These are phyloP conservation scores for Naganishia kalamii DNA, from an alignment of 768 basidiomycete genomes.

Conservation along the genomic window DNA sequence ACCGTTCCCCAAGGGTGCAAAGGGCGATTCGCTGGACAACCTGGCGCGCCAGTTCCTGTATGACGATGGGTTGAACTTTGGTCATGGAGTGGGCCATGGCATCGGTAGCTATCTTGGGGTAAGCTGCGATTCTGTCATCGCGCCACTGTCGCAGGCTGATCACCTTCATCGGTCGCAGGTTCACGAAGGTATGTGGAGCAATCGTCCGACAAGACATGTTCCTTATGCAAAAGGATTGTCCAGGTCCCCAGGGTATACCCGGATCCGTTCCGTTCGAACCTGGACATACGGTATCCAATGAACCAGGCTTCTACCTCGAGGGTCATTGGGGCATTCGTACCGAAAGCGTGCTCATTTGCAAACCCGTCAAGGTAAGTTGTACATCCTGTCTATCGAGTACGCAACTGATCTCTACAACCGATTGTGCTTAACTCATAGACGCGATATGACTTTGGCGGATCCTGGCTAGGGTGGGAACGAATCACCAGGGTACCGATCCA, in stretches of 20 bases:
- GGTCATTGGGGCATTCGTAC: constrained; percentile 85
- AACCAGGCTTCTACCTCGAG: constrained; percentile 82
- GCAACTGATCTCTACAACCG: not conserved
- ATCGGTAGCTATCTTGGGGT: constrained; percentile 41
- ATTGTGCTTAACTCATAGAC: constrained; percentile 51
- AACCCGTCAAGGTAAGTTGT: constrained; percentile 56
- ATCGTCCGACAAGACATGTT: not conserved
- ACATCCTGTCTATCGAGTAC: not conserved
- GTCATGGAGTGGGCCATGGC: constrained; percentile 45
- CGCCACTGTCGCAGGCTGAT: not conserved
- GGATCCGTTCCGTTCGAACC: constrained; percentile 57
- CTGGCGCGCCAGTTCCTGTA: constrained; percentile 61
- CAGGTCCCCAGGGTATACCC: constrained; percentile 65
- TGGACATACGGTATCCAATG: constrained; percentile 90
- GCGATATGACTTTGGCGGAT: constrained; percentile 62
- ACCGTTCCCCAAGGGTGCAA: constrained; percentile 81
- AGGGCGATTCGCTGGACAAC: constrained; percentile 71
- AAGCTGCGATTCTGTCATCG: not conserved
- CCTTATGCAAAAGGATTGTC: not conserved
- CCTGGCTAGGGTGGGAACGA: constrained; percentile 86
- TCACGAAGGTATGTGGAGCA: constrained; percentile 38
- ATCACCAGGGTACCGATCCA: constrained; percentile 81
- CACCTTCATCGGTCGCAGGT: constrained; percentile 22
- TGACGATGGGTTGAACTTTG: constrained; percentile 44
- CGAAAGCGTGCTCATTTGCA: constrained; percentile 75